Base-by-base conservation (phyloP, 352 stramenopile species). In the Phytophthora ramorum region DNA sequence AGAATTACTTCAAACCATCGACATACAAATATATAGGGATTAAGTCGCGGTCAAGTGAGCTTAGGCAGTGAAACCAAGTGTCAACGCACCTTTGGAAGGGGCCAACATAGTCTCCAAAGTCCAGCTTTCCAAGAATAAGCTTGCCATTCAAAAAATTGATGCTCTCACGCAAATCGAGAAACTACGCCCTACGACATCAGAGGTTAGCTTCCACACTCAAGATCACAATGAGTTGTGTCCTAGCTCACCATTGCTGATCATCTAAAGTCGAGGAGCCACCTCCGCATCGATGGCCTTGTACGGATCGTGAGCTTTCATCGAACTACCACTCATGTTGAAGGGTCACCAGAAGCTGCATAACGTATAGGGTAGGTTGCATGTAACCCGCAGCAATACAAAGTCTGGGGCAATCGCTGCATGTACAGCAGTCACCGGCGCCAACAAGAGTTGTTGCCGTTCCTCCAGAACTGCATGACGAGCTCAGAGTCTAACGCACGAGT, bases 101-200 rank as follows among this genome's bases (percentile, higher is more conserved):
- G 20, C 63, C 57, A 35, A 71, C 54, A 20, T 54, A 46, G 35
- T 58, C 50, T 32, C 63, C 63, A 49, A 71, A 71, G 32, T 71
- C 57, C 13, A 71, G 22, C 28, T 71, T 71, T 12, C 56, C 63
- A 1, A 71, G 22, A 24, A 24, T n/a, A n/a, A n/a, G n/a, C n/a
- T n/a, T 53, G 4, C 41, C 35, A 30, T 30, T 50, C 57, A 65
- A 53, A 9, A 65, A 45, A n/a, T 43, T n/a, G n/a, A 28, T 24
- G 14, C 32, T 41, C 16, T 53, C 57, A 16, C 58, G 38, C 40
- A 58, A 14, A 26, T 58, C 35, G 7, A 65, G 46, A 44, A 65
- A 65, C 19, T 47, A n/a, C 24, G 35, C 7, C 57, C 57, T 57
- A 22, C 14, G 30, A 16, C 14, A 20, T 10, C 35, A 30, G 14